These are phyloP conservation scores for Nephelium lappaceum DNA, from an alignment of 345 rosid species.

Conservation along the genomic window DNA sequence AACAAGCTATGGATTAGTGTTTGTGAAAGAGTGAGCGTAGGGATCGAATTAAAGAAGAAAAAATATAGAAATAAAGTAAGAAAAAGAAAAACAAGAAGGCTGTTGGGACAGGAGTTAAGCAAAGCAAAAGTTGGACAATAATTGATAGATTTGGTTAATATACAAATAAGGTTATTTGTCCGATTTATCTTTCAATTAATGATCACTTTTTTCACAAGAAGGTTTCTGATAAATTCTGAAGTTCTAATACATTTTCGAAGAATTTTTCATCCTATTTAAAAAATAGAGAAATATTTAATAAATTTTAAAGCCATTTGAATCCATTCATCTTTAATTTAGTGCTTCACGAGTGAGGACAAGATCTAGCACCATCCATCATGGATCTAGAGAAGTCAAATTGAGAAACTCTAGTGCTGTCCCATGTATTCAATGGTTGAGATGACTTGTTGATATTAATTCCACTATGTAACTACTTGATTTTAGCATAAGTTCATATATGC, in stretches of 20 bases:
- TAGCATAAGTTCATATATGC: not conserved
- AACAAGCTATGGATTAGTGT: not conserved
- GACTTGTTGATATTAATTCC: slow-evolving; percentile 11
- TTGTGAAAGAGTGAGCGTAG: slow-evolving; percentile 20
- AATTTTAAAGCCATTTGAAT: no score
- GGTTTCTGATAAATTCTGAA: no score
- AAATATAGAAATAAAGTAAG: not conserved
- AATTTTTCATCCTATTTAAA: no score
- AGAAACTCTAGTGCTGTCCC: slow-evolving; percentile 12
- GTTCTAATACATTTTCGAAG: not conserved
- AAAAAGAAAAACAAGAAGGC: not conserved
- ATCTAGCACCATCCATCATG: slow-evolving; percentile 59
- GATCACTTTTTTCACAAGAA: no score
- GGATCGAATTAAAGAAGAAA: not conserved
- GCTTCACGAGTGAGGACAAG: slow-evolving; percentile 62
- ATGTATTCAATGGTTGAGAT: slow-evolving; percentile 34
- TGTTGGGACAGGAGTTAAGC: slow-evolving; percentile 12
- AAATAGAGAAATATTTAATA: no score
- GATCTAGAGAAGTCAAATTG: slow-evolving; percentile 35
- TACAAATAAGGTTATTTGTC: not conserved
- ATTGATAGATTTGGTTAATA: slow-evolving; percentile 29
- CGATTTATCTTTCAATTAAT: not conserved
- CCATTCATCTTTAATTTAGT: slow-evolving; percentile 8
- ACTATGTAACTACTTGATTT: not conserved
- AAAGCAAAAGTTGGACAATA: slow-evolving; percentile 37